Evolutionary conservation across 2,329 filamentous ascomycete species (phyloP), one percentile per base, ranked within the genome.

Genomic region (Penicillium sp.): DNA sequence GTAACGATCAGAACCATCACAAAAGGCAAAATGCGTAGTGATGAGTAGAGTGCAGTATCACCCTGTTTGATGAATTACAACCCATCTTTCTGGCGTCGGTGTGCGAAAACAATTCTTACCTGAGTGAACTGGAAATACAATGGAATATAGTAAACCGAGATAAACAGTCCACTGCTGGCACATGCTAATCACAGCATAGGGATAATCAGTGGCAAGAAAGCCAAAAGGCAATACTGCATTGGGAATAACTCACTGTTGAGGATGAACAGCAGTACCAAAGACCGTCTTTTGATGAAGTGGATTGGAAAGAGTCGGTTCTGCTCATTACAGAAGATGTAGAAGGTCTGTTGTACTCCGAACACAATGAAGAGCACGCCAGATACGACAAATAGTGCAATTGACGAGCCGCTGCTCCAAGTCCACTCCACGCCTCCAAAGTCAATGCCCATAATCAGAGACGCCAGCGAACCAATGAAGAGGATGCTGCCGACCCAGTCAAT

Each of bases 51-150:
- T 1, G 67, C 70, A 0, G 61, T 68, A 43, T 81, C 79, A 5
- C 77, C 77, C 3, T 70, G 73, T 19, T 19, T 5, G 19, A 11
- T 19, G 0, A 11, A 19, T 39, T 19, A 39, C n/a, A 19, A 4
- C 3, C n/a, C n/a, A 19, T 10, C 0, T 10, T 19, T 39, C 35
- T 37, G 16, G 35, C 35, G 10, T 37, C 7, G 9, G 19, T 37
- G 6, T 37, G 14, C 5, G 2, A 31, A 16, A 16, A 2, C 13
- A 19, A n/a, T 10, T 19, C 35, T 19, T 19, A 39, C 35, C 35
- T 39, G 7, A 0, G 74, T 75, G 63, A 84, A 85, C 56, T 82
- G 79, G 66, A 84, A 84, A 69, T 77, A 84, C 0, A 85, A 69
- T 0, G 83, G 83, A 8, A 81, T 78, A 68, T 81, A 85, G 69